These are phyloP conservation scores for Aspergillus funiculosus DNA, from an alignment of 495 filamentous ascomycete species.

Conservation along the genomic window DNA sequence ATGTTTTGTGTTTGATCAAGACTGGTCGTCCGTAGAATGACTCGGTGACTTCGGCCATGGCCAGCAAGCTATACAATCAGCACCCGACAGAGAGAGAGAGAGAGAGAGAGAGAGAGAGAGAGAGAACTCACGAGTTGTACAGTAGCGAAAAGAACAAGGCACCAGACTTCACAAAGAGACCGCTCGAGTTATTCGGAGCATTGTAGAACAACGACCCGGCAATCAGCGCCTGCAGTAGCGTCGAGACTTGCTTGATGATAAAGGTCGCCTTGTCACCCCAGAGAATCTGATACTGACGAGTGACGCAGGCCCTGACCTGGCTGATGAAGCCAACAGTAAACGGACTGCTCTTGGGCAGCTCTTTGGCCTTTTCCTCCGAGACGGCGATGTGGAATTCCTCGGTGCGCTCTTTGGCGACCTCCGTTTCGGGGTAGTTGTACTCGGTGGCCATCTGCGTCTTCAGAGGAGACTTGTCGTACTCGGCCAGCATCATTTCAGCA, in stretches of 20 bases:
- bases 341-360: slow-evolving; percentile 38
- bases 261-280: slow-evolving; percentile 57
- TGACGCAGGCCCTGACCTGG: slow-evolving; percentile 52
- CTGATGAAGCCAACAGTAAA: slow-evolving; percentile 53
- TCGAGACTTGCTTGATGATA: slow-evolving; percentile 52
- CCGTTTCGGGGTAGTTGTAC: slow-evolving; percentile 45
- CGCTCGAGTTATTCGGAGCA: slow-evolving; percentile 33
- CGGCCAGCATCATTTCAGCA: slow-evolving; percentile 33
- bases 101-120: too few relatives aligned
- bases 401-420: slow-evolving; percentile 38
- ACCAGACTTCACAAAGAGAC: slow-evolving; percentile 50
- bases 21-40: slow-evolving; percentile 66
- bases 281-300: slow-evolving; percentile 52
- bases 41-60: slow-evolving; percentile 64
- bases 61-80: too few relatives aligned
- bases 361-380: slow-evolving; percentile 39
- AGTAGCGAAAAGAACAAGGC: slow-evolving; percentile 67
- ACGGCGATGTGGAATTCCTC: slow-evolving; percentile 46
- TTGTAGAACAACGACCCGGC: slow-evolving; percentile 40
- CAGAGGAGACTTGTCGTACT: slow-evolving; percentile 38
- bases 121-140: slow-evolving; percentile 68
- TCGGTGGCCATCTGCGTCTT: slow-evolving; percentile 36
- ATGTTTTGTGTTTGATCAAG: slow-evolving; percentile 68
- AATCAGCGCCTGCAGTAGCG: slow-evolving; percentile 36
- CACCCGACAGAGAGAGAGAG: too few relatives aligned